Base-by-base conservation (phyloP, 345 rosid genomes). In the Linum lewisii region DNA sequence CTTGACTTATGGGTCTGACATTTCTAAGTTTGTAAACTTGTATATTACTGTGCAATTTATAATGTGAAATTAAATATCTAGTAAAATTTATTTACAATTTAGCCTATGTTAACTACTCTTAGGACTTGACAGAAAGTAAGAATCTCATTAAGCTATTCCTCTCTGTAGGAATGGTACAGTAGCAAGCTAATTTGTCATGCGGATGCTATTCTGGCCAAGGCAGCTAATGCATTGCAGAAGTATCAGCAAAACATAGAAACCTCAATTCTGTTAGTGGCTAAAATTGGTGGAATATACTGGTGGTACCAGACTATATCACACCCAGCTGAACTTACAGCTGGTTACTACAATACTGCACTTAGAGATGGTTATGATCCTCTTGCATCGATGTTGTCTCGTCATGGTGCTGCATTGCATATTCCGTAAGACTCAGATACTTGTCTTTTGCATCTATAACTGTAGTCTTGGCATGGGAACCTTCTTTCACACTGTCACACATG, bases 161-260 rank as follows among this genome's bases (percentile, higher is more conserved):
- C 54, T 38, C 61, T 68, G 70, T 67, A 83, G 88, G 88, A 80
- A 71, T 83, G 88, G 88, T 83, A 83, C 68, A 83, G 88, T 69
- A 81, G 83, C 67, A 78, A 72, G 81, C 78, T 83, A 67, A 80
- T 83, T 68, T 74, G 78, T 73, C 88, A 83, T 78, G 88, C 83
- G 47, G 88, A 83, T 80, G 84, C 80, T 63, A 70, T 83, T 64
- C 79, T 83, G 62, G 82, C 81, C 62, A 80, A 72, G 81, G 88
- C 83, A 66, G 74, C 85, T 34, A 66, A 70, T 66, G 69, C 70
- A 60, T 68, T 83, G 63, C 67, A 77, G 62, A 76, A 77, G 63
- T 76, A 63, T 57, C 78, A 80, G 69, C 74, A 76, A 70, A 74
- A 68, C 49, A 67, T 74, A 59, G 75, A 71, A 68, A 69, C 54